phyloP scores from a whole-genome alignment of 352 stramenopile genomes.

The Aphanomyces invadans region DNA sequence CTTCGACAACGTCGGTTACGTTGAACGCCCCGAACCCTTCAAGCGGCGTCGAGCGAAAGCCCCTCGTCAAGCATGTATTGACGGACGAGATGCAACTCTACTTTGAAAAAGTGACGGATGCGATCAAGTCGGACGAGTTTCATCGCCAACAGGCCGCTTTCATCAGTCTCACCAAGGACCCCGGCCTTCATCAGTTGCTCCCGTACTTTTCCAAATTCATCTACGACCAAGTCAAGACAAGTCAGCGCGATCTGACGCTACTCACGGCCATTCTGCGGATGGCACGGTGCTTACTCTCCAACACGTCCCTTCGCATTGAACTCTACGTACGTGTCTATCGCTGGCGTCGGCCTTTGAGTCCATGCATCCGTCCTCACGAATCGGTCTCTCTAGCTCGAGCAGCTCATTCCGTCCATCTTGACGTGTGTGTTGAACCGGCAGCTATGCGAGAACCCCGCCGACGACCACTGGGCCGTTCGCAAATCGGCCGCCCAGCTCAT shows the following conservation, averaged over 20 bases:
- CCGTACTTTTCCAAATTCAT: slow-evolving; percentile 86
- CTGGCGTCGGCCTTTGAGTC: neutral
- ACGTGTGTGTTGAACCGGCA: slow-evolving; percentile 89
- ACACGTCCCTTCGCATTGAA: slow-evolving; percentile 89
- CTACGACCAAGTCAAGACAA: slow-evolving; percentile 83
- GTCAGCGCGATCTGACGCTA: slow-evolving; percentile 63
- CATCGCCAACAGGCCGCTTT: slow-evolving; percentile 71
- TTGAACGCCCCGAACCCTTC: slow-evolving; percentile 69
- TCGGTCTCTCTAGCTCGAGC: slow-evolving; percentile 75
- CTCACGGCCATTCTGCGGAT: slow-evolving; percentile 84
- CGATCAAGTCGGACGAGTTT: slow-evolving; percentile 57
- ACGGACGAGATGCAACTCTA: slow-evolving; percentile 87
- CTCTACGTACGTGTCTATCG: slow-evolving; percentile 63
- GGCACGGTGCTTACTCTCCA: slow-evolving; percentile 83
- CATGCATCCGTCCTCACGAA: neutral
- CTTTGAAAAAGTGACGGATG: slow-evolving; percentile 70
- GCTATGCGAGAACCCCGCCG: slow-evolving; percentile 73
- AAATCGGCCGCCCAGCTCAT: slow-evolving; percentile 75
- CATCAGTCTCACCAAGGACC: slow-evolving; percentile 66
- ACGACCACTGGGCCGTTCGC: slow-evolving; percentile 88
- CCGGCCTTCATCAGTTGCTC: slow-evolving; percentile 84
- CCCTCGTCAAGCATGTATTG: slow-evolving; percentile 65
- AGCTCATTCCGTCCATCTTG: slow-evolving; percentile 89
- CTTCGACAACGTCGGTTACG: slow-evolving; percentile 43
- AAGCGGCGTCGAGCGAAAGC: slow-evolving; percentile 47